Evolutionary conservation across 768 basidiomycete species (phyloP), one percentile per base, ranked within the genome.

Genomic region (Heimioporus sp.): DNA sequence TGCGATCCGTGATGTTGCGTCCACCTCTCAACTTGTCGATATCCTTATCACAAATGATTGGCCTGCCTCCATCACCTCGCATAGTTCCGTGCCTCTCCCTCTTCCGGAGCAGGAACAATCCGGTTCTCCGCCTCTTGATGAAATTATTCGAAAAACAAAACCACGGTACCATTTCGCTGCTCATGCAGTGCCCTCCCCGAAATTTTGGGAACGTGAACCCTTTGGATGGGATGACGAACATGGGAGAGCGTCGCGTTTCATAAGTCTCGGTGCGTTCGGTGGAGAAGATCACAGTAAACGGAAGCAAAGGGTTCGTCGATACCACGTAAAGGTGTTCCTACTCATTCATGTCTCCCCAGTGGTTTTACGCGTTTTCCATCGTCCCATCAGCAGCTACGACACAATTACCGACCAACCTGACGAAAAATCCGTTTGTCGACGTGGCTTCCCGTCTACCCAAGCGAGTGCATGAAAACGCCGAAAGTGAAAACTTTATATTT

Each of bases 331-430:
- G 52, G 34, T 43, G 28, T 46, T 16, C 56, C 37, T 41, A 12
- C 48, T 45, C 44, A 43, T 51, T 51, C 37, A 57, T 55, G 46
- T 35, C 41, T 49, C 10, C 5, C 16, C 59, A 98, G 95, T 98
- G 92, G 88, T 98, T 97, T 72, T 99, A 99, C 71, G 97, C 97
- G 2, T 98, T 98, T 69, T 85, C 82, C 21, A 89, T 99, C 46
- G 70, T 81, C 0, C 83, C 91, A 3, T 74, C 76, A 40, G 67
- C 73, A 20, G 60, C 74, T 5, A 58, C 67, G 21, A 68, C 65
- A 11, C 67, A 75, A 17, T 76, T 63, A 5, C 88, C 90, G 15
- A 62, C 77, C 1, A 90, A 92, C 61, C 69, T 77, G 1, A 89
- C 90, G 0, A 73, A 73, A 55, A 92, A 92, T 65, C 90, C 90